Percentiles rank a stretch among this genome's conserved stretches.
Conservation (phyloP, 768 basidiomycete species). For the Scleroderma bovista region DNA sequence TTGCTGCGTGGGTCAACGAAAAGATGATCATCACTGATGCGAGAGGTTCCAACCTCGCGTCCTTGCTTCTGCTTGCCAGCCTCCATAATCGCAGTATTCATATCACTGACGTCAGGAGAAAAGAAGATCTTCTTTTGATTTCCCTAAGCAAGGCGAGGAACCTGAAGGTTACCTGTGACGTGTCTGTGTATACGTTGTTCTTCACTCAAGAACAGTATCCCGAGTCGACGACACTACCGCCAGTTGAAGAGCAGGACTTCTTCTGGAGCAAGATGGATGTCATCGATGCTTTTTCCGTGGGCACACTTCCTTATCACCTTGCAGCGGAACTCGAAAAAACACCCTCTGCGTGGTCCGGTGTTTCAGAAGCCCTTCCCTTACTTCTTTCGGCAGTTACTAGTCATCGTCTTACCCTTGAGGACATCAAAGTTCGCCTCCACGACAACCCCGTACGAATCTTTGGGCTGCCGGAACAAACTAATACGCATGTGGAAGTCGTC, state of each 20-base stretch:
- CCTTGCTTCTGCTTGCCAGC: conserved; percentile 89
- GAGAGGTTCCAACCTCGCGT: conserved; percentile 86
- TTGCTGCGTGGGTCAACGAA: conserved; percentile 83
- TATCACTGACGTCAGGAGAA: conserved; percentile 80
- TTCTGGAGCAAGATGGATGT: conserved; percentile 81
- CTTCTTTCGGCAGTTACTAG: conserved; percentile 80
- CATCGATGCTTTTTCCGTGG: conserved; percentile 90
- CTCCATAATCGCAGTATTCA: conserved; percentile 86
- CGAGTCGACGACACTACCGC: conserved; percentile 57
- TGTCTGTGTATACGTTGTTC: conserved; percentile 88
- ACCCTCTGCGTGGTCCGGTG: conserved; percentile 68
- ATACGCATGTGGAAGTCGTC: conserved; percentile 91
- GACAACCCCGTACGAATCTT: conserved; percentile 94
- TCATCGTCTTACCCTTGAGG: conserved; percentile 74
- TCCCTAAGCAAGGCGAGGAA: conserved; percentile 91
- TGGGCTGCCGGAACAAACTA: conserved; percentile 76
- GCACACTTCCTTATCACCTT: conserved; percentile 74
- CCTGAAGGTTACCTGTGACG: conserved; percentile 94
- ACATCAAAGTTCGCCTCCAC: conserved; percentile 75
- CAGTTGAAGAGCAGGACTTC: conserved; percentile 67
- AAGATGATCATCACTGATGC: conserved; percentile 96
- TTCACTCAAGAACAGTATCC: conserved; percentile 76
- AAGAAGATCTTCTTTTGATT: conserved; percentile 86
- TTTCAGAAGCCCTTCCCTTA: conserved; percentile 83
- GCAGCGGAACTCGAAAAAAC: conserved; percentile 55